Base-by-base conservation (phyloP, 495 filamentous ascomycete genomes). In the Lasiosphaeria hispida region DNA sequence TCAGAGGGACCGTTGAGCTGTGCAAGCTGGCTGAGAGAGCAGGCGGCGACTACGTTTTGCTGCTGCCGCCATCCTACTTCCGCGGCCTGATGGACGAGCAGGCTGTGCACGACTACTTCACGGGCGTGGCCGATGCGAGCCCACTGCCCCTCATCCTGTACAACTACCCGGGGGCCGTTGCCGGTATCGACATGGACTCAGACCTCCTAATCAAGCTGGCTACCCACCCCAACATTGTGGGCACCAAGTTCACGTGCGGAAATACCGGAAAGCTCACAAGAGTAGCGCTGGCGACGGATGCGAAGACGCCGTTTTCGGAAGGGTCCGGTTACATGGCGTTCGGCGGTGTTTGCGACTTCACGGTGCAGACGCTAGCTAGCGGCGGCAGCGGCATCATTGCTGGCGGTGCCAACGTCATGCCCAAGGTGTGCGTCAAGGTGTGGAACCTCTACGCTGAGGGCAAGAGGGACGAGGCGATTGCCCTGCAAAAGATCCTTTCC, bases 181-280 rank as follows among this genome's bases (percentile, higher is more conserved):
- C 89, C n/a, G 91, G 91, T 30, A 90, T 96, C 64, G 91, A 95
- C 68, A 89, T 96, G 87, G 90, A 93, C 79, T 90, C 86, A 36
- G 91, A 96, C 67, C 81, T 94, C 48, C 82, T 95, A 61, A 90
- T 94, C 70, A 83, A 80, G 66, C 83, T 96, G 41, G 89, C 88
- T 17, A 73, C 86, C 60, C 90, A 95, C 68, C 86, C 87, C 48
- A 95, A 96, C 69, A 87, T 96, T 64, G 76, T 90, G 57, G 90
- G 91, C 49, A 92, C 90, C 45, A 95, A 95, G 70, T 96, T 96
- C 80, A 95, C 91, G 17, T 93, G 91, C 65, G 91, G 88, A 44
- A 92, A 89, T 73, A 94, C 90, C 0, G 91, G 91, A 45, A 96
- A 95, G 75, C 77, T 96, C 56, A 91, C 90, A 8, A 84, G 91